Evolutionary conservation across 208 protist genomes (phyloP).

Genomic region (Acanthamoeba castellanii): DNA sequence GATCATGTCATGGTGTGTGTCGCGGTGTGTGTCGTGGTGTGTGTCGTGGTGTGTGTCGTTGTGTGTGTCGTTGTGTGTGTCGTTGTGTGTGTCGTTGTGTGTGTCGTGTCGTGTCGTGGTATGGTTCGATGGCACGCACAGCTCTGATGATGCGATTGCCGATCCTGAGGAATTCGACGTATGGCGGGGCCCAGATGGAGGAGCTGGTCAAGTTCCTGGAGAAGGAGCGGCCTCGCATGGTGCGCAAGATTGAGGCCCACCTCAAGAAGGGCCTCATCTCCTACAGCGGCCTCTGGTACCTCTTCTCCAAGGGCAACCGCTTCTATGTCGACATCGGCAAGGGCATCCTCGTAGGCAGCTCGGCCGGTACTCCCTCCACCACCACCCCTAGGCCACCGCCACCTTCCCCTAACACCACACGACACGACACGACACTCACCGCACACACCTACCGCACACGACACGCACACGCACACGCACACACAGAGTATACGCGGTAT

Average conservation of each 20-base stretch:
- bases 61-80: too few relatives aligned
- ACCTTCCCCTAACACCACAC: too few relatives aligned
- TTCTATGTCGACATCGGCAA: slow-evolving; percentile 66
- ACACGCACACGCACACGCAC: too few relatives aligned
- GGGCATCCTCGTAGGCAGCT: slow-evolving; percentile 15
- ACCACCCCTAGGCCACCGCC: not conserved
- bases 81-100: too few relatives aligned
- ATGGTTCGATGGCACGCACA: not conserved
- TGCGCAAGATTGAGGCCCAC: slow-evolving; percentile 19
- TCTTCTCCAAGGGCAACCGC: slow-evolving; percentile 70
- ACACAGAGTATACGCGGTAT: slow-evolving; percentile 51
- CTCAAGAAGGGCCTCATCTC: slow-evolving; percentile 63
- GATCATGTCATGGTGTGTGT: too few relatives aligned
- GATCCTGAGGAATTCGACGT: not conserved
- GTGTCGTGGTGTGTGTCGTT: not conserved
- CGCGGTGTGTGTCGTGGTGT: not conserved
- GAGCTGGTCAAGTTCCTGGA: slow-evolving; percentile 63
- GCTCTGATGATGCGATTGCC: slow-evolving; percentile 36
- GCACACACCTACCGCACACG: too few relatives aligned
- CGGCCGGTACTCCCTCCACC: not conserved
- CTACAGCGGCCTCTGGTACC: slow-evolving; percentile 69
- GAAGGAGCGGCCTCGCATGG: not conserved
- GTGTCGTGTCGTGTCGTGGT: not conserved
- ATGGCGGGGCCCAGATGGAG: slow-evolving; percentile 22
- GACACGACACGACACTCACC: not conserved